phyloP scores from a whole-genome alignment of 2,329 filamentous ascomycete genomes.

The Cadophora sp. region DNA sequence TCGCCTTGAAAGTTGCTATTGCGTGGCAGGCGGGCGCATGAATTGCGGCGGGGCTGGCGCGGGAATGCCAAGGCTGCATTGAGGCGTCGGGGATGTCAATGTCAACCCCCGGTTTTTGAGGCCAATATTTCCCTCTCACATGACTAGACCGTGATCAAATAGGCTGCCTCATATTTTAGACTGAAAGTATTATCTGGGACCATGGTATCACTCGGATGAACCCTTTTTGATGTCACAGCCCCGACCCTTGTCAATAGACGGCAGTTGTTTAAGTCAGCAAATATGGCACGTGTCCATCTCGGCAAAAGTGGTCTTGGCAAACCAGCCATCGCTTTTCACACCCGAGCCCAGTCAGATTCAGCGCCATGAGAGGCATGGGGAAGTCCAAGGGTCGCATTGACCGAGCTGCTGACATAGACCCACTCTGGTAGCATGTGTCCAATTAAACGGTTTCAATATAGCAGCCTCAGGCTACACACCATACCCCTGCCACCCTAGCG shows the following conservation, averaged over 20 bases:
- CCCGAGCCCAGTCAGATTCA: constrained; percentile 5
- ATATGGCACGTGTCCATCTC: background rate
- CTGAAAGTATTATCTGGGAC: background rate
- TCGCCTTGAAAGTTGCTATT: constrained; percentile 11
- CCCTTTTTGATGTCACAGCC: background rate
- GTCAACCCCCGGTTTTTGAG: no score
- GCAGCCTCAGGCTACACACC: background rate
- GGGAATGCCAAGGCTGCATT: constrained; percentile 16
- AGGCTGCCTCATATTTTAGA: no score
- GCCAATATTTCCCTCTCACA: background rate
- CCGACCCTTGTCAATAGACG: background rate
- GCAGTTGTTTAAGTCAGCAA: background rate
- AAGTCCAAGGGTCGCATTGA: background rate
- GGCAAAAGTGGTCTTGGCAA: constrained; percentile 6
- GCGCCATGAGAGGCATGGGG: background rate
- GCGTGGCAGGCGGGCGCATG: constrained; percentile 24
- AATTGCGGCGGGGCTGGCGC: constrained; percentile 7
- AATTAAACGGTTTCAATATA: background rate
- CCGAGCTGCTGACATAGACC: constrained; percentile 10
- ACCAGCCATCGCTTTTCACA: constrained; percentile 1
- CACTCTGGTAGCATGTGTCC: background rate
- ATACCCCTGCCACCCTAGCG: background rate
- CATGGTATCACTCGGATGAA: background rate
- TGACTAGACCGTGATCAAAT: background rate
- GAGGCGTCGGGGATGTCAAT: no score